Evolutionary conservation across 805 yeast species (phyloP).

Genomic region (Cyberlindnera maritima): DNA sequence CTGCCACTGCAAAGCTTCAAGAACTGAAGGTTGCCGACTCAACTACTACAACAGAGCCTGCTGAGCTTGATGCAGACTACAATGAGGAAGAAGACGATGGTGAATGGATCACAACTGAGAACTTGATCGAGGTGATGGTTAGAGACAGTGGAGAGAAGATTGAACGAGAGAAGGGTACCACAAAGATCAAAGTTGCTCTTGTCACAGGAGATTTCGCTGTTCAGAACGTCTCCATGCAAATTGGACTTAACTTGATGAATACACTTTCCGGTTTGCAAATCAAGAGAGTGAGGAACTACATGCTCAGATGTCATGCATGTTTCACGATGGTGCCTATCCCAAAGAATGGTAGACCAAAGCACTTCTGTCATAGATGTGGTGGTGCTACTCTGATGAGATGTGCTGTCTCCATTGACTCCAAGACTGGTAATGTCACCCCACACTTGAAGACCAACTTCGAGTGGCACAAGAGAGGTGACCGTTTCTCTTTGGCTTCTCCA

Average conservation of each 20-base stretch:
- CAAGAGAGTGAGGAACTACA: slow-evolving; percentile 81
- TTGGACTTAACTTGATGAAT: slow-evolving; percentile 85
- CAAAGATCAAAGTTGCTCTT: slow-evolving; percentile 67
- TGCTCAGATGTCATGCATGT: slow-evolving; percentile 98
- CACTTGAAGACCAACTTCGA: slow-evolving; percentile 89
- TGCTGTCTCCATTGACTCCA: slow-evolving; percentile 79
- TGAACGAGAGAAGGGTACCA: slow-evolving; percentile 32
- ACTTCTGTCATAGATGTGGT: slow-evolving; percentile 95
- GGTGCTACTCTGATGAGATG: slow-evolving; percentile 88
- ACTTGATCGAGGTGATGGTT: slow-evolving; percentile 63
- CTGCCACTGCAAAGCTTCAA: slow-evolving; percentile 9
- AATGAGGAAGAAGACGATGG: slow-evolving; percentile 72
- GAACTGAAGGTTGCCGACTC: slow-evolving; percentile 2
- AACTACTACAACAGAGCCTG: not conserved
- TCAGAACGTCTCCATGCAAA: slow-evolving; percentile 90
- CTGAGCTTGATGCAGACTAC: slow-evolving; percentile 26
- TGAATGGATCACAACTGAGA: slow-evolving; percentile 94
- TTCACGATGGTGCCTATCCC: slow-evolving; percentile 79
- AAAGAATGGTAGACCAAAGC: slow-evolving; percentile 70
- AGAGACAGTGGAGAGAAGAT: slow-evolving; percentile 68
- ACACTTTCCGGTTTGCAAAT: slow-evolving; percentile 81
- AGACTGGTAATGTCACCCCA: slow-evolving; percentile 79
- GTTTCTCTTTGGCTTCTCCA: slow-evolving; percentile 83
- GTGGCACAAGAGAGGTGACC: slow-evolving; percentile 89
- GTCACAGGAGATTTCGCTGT: slow-evolving; percentile 97